Percentiles rank a stretch among this genome's conserved stretches.
Conservation (phyloP, 352 stramenopile genomes). For the Pythium plurisporium region DNA sequence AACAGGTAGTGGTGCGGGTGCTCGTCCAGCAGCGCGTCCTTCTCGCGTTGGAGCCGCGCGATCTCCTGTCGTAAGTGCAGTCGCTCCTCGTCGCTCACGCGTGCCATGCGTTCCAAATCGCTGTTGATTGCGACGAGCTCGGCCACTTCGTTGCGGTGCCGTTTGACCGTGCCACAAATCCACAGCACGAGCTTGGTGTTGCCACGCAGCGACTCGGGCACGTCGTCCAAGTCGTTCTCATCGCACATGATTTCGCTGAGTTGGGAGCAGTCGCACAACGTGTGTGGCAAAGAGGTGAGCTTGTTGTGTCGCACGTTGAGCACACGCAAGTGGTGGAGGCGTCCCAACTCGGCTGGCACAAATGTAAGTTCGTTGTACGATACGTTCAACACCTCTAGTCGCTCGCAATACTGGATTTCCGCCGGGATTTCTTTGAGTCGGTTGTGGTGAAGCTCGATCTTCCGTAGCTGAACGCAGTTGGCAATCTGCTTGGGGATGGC, state of each 20-base stretch:
- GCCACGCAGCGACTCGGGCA: constrained; percentile 58
- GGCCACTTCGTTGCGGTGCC: constrained; percentile 48
- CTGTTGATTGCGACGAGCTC: constrained; percentile 75
- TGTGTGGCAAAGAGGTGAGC: constrained; percentile 60
- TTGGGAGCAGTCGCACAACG: constrained; percentile 58
- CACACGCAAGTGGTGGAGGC: constrained; percentile 45
- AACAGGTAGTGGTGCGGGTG: constrained; percentile 67
- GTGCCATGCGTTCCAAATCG: constrained; percentile 69
- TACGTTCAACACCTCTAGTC: constrained; percentile 60
- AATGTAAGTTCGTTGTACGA: constrained; percentile 61
- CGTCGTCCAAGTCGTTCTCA: constrained; percentile 52
- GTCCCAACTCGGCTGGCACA: constrained; percentile 48
- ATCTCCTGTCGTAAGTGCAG: constrained; percentile 66
- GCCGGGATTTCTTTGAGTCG: constrained; percentile 55
- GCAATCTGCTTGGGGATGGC: constrained; percentile 50
- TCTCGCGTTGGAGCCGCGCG: constrained; percentile 50
- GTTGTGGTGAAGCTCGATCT: constrained; percentile 63
- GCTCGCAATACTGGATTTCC: constrained; percentile 64
- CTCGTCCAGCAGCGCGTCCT: constrained; percentile 52
- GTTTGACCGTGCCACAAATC: constrained; percentile 79
- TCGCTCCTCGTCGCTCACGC: constrained; percentile 66
- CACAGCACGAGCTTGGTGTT: constrained; percentile 75
- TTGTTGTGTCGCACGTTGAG: constrained; percentile 74
- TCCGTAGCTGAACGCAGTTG: constrained; percentile 59
- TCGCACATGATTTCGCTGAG: constrained; percentile 55